Percentiles rank a stretch among this genome's conserved stretches.
These are phyloP conservation scores for Aspergillus neotritici DNA, from an alignment of 2,329 filamentous ascomycete genomes.

Conservation along the genomic window DNA sequence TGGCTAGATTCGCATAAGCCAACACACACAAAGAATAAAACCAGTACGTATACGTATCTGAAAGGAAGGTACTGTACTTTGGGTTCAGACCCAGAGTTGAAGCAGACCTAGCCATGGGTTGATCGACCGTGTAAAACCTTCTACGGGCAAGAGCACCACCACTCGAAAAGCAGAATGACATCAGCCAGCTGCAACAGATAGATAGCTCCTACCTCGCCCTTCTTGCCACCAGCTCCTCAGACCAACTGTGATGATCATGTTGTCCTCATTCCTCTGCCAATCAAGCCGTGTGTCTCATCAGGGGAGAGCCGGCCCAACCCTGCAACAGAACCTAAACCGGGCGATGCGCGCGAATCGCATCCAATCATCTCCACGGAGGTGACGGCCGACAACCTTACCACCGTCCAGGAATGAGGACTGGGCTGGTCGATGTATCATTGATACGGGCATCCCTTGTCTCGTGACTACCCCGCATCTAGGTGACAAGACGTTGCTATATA, in stretches of 20 bases:
- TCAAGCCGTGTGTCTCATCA: neutral
- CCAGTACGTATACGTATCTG: no score
- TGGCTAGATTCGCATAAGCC: no score
- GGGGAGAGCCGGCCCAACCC: neutral
- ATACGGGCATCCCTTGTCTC: constrained; percentile 5
- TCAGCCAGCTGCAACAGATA: no score
- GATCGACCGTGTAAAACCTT: no score
- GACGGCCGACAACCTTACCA: neutral
- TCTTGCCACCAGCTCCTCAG: neutral
- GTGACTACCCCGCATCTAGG: constrained; percentile 20
- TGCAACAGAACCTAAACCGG: neutral
- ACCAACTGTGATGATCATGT: neutral
- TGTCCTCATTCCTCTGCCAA: neutral
- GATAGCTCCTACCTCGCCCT: neutral
- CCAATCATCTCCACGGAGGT: neutral
- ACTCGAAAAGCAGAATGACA: no score
- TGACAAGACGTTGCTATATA: constrained; percentile 14
- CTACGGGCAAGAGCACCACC: no score
- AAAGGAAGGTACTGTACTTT: no score
- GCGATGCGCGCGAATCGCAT: neutral
- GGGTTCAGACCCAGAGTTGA: no score
- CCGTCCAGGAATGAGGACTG: neutral
- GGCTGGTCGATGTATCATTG: neutral
- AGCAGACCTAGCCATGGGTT: no score
- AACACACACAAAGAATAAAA: no score